Evolutionary conservation across 2,329 filamentous ascomycete species (phyloP), one percentile per base, ranked within the genome.

Genomic region (Diaporthe vexans): DNA sequence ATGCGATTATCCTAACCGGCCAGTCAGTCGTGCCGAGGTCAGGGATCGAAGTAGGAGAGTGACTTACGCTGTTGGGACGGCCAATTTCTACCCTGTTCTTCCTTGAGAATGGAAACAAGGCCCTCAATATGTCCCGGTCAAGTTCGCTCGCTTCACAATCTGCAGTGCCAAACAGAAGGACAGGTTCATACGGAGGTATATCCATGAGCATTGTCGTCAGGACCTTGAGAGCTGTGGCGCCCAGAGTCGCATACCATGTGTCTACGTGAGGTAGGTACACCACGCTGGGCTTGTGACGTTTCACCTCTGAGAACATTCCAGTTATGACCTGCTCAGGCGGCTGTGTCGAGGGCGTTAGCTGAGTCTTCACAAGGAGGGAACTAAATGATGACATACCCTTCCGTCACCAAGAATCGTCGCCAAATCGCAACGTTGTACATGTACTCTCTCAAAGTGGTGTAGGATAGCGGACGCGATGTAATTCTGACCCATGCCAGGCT

Each of bases 371-470:
- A 56, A 56, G 17, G 33, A 43, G 3, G 40, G n/a, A 71, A 5
- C 21, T 37, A 3, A 13, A 46, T 17, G 6, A n/a, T 37, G 71
- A 75, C 89, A 85, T 86, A 92, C 92, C 78, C 94, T 91, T 76
- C 94, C 92, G 81, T 99, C 97, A 73, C 93, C 94, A 74, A 97
- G 88, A 73, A 99, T 88, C 21, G 94, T 97, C 0, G 95, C 92
- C 73, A 99, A 88, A 82, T 98, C 97, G 82, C 99, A 97, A 71
- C 94, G 95, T 81, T 98, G 95, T 3, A 99, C 94, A 84, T 98
- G 95, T 3, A 98, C 89, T 35, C 95, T 95, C 83, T 99, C 97
- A 72, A 99, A 93, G 80, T 97, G 92, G 82, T 97, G 95, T 77
- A 98, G 86, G 69, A 98, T 86, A 7, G 96, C 97, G 63, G 93